These are phyloP conservation scores for Exsudoporus frostii DNA, from an alignment of 768 basidiomycete genomes.

Conservation along the genomic window DNA sequence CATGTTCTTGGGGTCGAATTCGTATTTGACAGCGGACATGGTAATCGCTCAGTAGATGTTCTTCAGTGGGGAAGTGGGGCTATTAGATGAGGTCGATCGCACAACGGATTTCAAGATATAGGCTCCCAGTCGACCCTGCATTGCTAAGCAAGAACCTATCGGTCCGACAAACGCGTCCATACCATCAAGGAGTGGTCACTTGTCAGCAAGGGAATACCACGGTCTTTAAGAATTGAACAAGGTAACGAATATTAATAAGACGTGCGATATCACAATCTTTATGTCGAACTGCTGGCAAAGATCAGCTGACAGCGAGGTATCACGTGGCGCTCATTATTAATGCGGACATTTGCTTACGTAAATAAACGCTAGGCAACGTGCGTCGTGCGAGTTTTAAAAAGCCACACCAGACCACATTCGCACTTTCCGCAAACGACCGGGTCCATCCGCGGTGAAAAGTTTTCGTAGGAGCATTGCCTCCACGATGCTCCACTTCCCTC, in stretches of 20 bases:
- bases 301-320: not conserved
- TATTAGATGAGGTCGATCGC: not conserved
- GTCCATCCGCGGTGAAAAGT: not conserved
- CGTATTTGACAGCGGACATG: slow-evolving; percentile 29
- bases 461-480: not conserved
- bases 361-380: too few relatives aligned
- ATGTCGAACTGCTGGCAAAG: not conserved
- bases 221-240: not conserved
- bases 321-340: not conserved
- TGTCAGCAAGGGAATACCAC: not conserved
- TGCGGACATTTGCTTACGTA: not conserved
- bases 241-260: not conserved
- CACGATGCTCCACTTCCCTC: not conserved
- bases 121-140: not conserved
- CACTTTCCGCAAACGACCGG: not conserved
- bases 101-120: slow-evolving; percentile 14
- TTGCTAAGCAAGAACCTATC: slow-evolving; percentile 14
- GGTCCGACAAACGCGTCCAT: not conserved
- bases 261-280: not conserved
- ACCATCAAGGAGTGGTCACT: not conserved
- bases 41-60: not conserved
- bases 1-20: slow-evolving; percentile 40
- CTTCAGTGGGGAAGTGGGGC: not conserved
- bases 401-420: not conserved
- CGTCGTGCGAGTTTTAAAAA: not conserved